Conservation (phyloP, 148 eudicot species). For the Diospyros kaki region DNA sequence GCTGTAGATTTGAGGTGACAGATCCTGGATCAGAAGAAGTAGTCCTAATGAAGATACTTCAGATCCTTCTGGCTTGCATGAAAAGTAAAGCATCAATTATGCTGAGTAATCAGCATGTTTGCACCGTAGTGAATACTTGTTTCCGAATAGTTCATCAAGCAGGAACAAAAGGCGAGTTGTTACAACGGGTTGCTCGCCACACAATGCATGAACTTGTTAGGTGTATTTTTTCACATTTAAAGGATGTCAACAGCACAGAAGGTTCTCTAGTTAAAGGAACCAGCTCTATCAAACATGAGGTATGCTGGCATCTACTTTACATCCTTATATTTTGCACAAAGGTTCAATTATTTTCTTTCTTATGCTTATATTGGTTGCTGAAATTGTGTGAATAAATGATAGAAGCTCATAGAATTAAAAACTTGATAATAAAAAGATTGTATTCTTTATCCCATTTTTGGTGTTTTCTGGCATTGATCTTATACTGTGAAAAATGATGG, state of each 20-base stretch:
- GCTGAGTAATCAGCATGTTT: conserved; percentile 88
- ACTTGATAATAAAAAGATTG: neutral
- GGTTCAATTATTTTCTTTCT: neutral
- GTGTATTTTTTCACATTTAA: conserved; percentile 71
- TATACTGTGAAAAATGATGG: neutral
- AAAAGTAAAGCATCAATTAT: conserved; percentile 74
- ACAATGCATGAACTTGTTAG: conserved; percentile 89
- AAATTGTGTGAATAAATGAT: neutral
- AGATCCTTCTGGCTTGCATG: conserved; percentile 91
- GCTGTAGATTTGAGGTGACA: conserved; percentile 93
- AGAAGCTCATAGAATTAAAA: neutral
- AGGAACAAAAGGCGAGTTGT: conserved; percentile 74
- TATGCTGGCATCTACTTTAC: conserved; percentile 11
- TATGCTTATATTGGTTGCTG: neutral
- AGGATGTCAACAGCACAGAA: conserved; percentile 39
- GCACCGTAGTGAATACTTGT: conserved; percentile 86
- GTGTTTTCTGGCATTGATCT: neutral
- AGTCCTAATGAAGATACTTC: conserved; percentile 86
- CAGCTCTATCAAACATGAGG: conserved; percentile 42
- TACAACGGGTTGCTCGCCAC: conserved; percentile 84
- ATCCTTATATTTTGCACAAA: neutral
- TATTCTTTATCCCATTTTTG: neutral
- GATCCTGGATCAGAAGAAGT: conserved; percentile 98
- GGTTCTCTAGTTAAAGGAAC: conserved; percentile 29
- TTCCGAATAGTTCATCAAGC: conserved; percentile 94